Base-by-base conservation (phyloP, 768 basidiomycete species). In the Pisolithus albus region DNA sequence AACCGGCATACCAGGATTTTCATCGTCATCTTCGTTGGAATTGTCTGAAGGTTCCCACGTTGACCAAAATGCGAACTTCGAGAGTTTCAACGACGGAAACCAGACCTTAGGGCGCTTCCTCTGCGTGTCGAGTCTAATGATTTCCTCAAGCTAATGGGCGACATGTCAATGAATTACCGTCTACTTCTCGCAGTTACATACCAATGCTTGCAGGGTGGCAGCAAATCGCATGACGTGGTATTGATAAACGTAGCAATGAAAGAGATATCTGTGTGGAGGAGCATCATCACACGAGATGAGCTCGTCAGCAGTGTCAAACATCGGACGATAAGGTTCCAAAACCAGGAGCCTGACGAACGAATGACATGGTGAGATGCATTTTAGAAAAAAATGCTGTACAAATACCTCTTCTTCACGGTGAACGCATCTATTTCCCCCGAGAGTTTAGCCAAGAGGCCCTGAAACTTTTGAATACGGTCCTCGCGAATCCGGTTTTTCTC, bases 181-280 rank as follows among this genome's bases (percentile, higher is more conserved):
- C 11, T 13, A 18, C 4, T 3, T 4, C n/a, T 2, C 7, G 23
- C 23, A 19, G 19, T 16, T 34, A 55, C 74, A 18, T 41, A 78
- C 76, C 52, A 70, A 46, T 7, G 65, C 65, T n/a, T 61, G 55
- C 5, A 75, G 50, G 10, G 61, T 54, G 8, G 54, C 51, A 3
- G 68, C 61, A 54, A 77, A 74, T 11, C 62, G 65, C 61, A 75
- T 71, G 46, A 74, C 56, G 52, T 78, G 77, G 49, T 71, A 76
- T 54, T 90, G 84, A 61, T 86, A 88, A 26, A 86, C 77, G 57
- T 83, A 89, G 46, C 82, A 85, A 51, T 86, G 71, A 57, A 90
- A 90, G 7, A 90, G 69, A 61, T 82, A 80, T 38, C 82, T 78
- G 64, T 88, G 86, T 0, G 82, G 78, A 0, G 79, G 81, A 11